phyloP scores from a whole-genome alignment of 225 moss, liverwort and hornwort genomes.

The Pseudoscleropodium purum region DNA sequence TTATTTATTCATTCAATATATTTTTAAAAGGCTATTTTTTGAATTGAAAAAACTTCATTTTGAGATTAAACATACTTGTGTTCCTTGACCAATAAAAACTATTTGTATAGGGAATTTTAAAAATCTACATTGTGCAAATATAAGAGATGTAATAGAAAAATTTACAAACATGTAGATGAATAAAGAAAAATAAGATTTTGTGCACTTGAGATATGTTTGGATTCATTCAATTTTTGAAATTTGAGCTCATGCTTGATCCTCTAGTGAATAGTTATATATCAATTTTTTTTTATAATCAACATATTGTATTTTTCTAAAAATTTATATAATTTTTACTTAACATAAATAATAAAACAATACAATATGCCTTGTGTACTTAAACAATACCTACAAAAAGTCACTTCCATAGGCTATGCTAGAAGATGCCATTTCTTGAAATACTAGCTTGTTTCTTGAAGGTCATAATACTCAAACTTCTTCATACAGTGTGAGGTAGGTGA shows the following conservation, averaged over 20 bases:
- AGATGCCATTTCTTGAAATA: neutral
- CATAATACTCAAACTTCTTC: neutral
- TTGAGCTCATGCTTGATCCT: neutral
- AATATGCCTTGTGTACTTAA: neutral
- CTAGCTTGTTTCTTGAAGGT: neutral
- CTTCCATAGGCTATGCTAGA: neutral
- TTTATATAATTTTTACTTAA: neutral
- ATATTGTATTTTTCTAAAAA: neutral
- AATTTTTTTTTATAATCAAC: neutral
- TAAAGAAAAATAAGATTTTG: neutral
- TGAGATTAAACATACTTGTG: neutral
- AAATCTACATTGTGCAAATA: neutral
- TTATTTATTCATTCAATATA: too few relatives aligned
- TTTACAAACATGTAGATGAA: neutral
- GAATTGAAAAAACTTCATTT: too few relatives aligned
- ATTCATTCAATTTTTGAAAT: neutral
- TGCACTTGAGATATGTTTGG: rapidly evolving
- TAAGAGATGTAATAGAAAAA: rapidly evolving
- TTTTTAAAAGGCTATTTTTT: neutral
- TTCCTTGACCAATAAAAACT: neutral
- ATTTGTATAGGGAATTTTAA: rapidly evolving
- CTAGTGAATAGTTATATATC: rapidly evolving
- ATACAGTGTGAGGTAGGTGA: neutral
- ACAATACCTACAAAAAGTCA: neutral
- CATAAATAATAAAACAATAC: neutral